Conservation (phyloP, 192 early-diverging fungal species). For the Neocallimastix lanati region DNA sequence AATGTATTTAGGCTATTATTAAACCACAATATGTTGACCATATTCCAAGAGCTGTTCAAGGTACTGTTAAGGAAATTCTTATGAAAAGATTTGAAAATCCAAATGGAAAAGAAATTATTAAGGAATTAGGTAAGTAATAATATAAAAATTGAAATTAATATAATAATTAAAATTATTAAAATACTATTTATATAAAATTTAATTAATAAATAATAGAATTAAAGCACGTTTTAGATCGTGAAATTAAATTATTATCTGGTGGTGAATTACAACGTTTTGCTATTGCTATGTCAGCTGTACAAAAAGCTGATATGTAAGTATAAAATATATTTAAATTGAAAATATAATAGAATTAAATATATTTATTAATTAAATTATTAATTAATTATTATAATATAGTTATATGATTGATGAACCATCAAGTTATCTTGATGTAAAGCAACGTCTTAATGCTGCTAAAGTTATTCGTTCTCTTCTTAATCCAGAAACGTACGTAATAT, state of each 20-base stretch:
- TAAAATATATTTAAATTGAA: too few relatives aligned
- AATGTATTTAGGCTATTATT: slow-evolving; percentile 68
- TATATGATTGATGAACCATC: slow-evolving; percentile 99
- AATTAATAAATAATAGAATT: slow-evolving; percentile 35
- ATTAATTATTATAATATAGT: too few relatives aligned
- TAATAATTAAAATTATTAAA: background rate
- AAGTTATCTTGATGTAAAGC: slow-evolving; percentile 94
- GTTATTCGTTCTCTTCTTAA: slow-evolving; percentile 71
- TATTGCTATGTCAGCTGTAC: slow-evolving; percentile 67
- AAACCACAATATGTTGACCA: slow-evolving; percentile 94
- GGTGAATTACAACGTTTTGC: slow-evolving; percentile 97
- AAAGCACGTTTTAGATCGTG: slow-evolving; percentile 60
- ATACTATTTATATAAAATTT: background rate
- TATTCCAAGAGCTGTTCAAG: slow-evolving; percentile 62
- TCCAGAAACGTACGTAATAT: slow-evolving; percentile 22
- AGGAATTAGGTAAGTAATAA: slow-evolving; percentile 42
- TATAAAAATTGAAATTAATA: background rate
- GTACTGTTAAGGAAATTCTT: slow-evolving; percentile 57
- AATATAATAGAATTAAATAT: too few relatives aligned
- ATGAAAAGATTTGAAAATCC: slow-evolving; percentile 45
- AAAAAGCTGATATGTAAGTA: slow-evolving; percentile 65
- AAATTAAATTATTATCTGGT: slow-evolving; percentile 71
- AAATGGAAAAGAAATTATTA: slow-evolving; percentile 58
- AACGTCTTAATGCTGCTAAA: slow-evolving; percentile 87
- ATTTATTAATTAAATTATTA: too few relatives aligned